Percentiles rank a stretch among this genome's conserved stretches.
Evolutionary conservation across 371 early-diverging fungal genomes (phyloP).

Genomic region (Umbelopsis sp.): DNA sequence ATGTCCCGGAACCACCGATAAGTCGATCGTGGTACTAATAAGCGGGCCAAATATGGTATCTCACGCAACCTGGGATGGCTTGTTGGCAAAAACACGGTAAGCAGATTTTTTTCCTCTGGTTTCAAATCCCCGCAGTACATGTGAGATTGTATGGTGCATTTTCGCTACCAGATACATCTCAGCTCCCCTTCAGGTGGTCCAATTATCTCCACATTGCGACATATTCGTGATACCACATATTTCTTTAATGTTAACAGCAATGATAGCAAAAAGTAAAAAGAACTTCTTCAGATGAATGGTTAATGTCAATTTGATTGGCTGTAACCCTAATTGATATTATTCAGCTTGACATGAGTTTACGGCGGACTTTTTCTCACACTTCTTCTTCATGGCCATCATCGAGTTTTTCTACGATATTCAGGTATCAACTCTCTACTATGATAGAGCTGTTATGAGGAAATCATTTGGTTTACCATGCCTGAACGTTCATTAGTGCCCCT

Average conservation of each 20-base stretch:
- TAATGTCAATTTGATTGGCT: neutral
- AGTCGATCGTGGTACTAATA: too few relatives aligned
- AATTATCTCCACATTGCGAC: neutral
- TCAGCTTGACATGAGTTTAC: too few relatives aligned
- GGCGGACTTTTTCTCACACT: neutral
- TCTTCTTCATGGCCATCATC: constrained; percentile 3
- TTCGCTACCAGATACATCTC: too few relatives aligned
- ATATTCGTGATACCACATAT: neutral
- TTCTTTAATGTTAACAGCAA: neutral
- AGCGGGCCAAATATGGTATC: too few relatives aligned
- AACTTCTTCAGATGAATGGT: neutral
- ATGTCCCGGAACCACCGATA: too few relatives aligned
- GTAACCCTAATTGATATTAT: neutral
- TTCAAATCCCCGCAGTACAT: too few relatives aligned
- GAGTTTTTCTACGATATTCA: constrained; percentile 13
- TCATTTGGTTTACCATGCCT: neutral
- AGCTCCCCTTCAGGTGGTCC: too few relatives aligned
- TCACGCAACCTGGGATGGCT: too few relatives aligned
- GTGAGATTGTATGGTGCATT: too few relatives aligned
- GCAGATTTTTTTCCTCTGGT: too few relatives aligned
- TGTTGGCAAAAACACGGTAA: too few relatives aligned
- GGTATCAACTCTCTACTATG: neutral
- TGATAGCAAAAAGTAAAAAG: neutral
- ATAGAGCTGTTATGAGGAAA: too few relatives aligned
- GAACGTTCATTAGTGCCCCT: constrained; percentile 18